Percentiles rank a stretch among this genome's conserved stretches.
phyloP scores from a whole-genome alignment of 108 stramenopile species.

The Asterionellopsis glacialis region DNA sequence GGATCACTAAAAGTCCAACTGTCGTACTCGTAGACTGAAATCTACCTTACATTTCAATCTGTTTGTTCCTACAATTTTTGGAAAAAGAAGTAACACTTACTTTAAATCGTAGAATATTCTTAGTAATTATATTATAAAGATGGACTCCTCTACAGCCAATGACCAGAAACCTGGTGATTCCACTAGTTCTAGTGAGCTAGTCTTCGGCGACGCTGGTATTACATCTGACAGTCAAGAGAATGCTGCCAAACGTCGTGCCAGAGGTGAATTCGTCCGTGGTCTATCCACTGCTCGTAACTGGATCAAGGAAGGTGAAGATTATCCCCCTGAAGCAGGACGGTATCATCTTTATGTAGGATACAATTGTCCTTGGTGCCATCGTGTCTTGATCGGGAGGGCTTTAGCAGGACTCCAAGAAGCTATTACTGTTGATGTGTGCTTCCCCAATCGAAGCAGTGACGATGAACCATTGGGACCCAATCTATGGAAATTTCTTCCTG shows the following conservation, averaged over 20 bases:
- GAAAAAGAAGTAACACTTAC: no score
- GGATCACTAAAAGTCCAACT: no score
- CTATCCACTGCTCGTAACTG: constrained; percentile 39
- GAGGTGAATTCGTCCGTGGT: constrained; percentile 35
- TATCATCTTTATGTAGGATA: constrained; percentile 55
- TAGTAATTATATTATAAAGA: no score
- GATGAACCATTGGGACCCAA: constrained; percentile 28
- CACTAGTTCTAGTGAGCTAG: neutral
- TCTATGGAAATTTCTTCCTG: constrained; percentile 37
- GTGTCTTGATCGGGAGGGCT: constrained; percentile 42
- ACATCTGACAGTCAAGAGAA: constrained; percentile 33
- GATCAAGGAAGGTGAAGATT: constrained; percentile 30
- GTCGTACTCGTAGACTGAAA: no score
- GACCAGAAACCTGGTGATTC: no score
- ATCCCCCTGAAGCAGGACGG: constrained; percentile 36
- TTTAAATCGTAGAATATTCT: no score
- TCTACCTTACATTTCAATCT: no score
- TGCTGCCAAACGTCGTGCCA: constrained; percentile 22
- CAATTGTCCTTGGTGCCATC: constrained; percentile 49
- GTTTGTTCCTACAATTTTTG: no score
- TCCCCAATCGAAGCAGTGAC: constrained; percentile 26
- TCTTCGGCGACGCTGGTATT: neutral
- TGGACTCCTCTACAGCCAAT: no score
- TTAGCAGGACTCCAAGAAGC: constrained; percentile 39
- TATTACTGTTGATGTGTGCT: constrained; percentile 28